These are phyloP conservation scores for Tolypocladium guangdongense DNA, from an alignment of 2,329 filamentous ascomycete species.

Conservation along the genomic window DNA sequence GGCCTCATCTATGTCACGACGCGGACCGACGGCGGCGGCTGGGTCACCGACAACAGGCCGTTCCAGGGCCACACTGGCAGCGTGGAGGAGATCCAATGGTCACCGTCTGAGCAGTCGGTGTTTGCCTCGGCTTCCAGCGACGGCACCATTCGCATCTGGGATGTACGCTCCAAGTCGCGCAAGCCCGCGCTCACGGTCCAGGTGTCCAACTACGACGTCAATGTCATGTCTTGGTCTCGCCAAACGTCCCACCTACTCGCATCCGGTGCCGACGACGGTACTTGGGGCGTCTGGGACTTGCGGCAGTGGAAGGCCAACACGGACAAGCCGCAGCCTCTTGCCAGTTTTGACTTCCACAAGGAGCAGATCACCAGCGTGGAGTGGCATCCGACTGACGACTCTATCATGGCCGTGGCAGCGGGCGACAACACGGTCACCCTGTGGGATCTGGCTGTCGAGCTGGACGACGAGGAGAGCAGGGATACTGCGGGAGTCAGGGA, in stretches of 20 bases:
- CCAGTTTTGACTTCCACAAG: conserved; percentile 89
- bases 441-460: conserved; percentile 93
- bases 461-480: conserved; percentile 93
- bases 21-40: conserved; percentile 76
- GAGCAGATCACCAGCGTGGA: conserved; percentile 93
- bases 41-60: conserved; percentile 73
- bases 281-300: conserved; percentile 94
- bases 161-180: conserved; percentile 80
- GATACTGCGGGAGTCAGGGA: conserved; percentile 80
- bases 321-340: conserved; percentile 66
- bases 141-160: conserved; percentile 93
- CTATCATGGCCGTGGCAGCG: conserved; percentile 82
- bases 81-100: conserved; percentile 96
- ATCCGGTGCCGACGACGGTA: conserved; percentile 84
- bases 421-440: conserved; percentile 90
- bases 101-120: conserved; percentile 81
- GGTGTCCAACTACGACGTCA: conserved; percentile 78
- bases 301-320: conserved; percentile 72
- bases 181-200: conserved; percentile 80
- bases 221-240: conserved; percentile 91
- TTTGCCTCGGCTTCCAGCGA: conserved; percentile 92
- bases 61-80: conserved; percentile 77
- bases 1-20: conserved; percentile 85
- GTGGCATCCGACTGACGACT: conserved; percentile 97
- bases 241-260: conserved; percentile 84